Base-by-base conservation (phyloP, 2,329 filamentous ascomycete genomes). In the Meredithiella fracta region DNA sequence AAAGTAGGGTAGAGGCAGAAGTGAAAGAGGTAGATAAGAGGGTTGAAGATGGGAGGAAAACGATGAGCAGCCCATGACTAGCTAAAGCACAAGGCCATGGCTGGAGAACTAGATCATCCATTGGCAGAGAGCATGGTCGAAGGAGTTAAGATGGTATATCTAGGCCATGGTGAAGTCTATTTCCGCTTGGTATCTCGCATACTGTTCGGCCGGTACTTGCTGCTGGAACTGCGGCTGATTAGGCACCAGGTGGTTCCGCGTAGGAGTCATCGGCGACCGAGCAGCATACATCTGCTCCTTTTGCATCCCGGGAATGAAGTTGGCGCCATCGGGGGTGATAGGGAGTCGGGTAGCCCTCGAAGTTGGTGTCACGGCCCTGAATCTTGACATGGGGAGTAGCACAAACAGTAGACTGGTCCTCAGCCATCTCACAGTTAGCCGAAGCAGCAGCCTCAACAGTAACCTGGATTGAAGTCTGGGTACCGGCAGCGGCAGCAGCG, bases 301-400 rank as follows among this genome's bases (percentile, higher is more conserved):
- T 52, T 67, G 66, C 63, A 69, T 67, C 51, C 70, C 67, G 51
- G 69, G 68, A 29, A 67, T 71, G 54, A 80, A 80, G 62, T 71
- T 73, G 53, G 77, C 73, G 6, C 80, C 78, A 60, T 91, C 86
- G 3, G 87, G 87, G 0, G 87, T 92, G 65, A 92, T 91, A 1
- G 87, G 87, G 87, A 15, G 87, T 92, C 62, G 90, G 77, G 68
- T 89, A 89, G 58, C 86, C 87, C 61, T 87, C 78, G 38, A 81
- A 79, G 60, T 81, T 76, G 53, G 74, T 73, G 54, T 78, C 71
- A 29, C 57, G 53, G n/a, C 72, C 69, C 53, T 77, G 73, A 61
- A 80, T 82, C 59, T 82, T 79, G 52, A 77, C 78, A 72, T 87
- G 82, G 14, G 87, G 87, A 15, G 87, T 92, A 69, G 81, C 84